Conservation (phyloP, 2,329 filamentous ascomycete genomes). For the Trichoderma semiorbis region DNA sequence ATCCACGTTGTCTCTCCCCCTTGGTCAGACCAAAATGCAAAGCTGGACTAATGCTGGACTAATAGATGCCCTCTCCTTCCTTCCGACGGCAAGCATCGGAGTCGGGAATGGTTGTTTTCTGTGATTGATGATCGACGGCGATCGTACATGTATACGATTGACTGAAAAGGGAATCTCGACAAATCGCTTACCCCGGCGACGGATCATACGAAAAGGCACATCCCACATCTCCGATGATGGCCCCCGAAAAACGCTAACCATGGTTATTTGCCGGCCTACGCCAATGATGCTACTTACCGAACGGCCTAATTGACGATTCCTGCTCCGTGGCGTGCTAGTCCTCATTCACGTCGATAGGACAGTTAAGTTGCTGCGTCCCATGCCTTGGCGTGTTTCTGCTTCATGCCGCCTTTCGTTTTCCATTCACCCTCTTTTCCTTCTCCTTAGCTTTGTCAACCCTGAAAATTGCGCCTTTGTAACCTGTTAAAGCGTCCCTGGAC, state of each 20-base stretch:
- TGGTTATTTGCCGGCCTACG: neutral
- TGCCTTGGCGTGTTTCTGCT: neutral
- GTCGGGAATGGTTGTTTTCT: neutral
- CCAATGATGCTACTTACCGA: neutral
- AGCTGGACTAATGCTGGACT: neutral
- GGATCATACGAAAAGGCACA: conserved; percentile 13
- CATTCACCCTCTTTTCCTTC: neutral
- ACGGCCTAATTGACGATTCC: neutral
- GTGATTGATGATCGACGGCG: conserved; percentile 13
- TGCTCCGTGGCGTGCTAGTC: neutral
- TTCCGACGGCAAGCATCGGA: neutral
- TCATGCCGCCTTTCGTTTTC: neutral
- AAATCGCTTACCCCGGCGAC: conserved; percentile 2
- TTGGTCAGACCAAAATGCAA: neutral
- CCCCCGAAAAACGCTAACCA: conserved; percentile 6
- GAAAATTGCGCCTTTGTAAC: neutral
- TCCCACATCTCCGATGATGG: conserved; percentile 5
- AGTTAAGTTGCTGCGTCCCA: neutral
- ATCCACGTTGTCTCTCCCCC: neutral
- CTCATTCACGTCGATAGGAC: neutral
- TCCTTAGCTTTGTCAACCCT: neutral
- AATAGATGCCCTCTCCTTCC: neutral
- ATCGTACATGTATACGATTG: conserved; percentile 7
- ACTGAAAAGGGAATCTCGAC: conserved; percentile 6
- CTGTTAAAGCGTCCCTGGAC: neutral